Evolutionary conservation across 768 basidiomycete genomes (phyloP).

Genomic region (Pulveroboletus sp.): DNA sequence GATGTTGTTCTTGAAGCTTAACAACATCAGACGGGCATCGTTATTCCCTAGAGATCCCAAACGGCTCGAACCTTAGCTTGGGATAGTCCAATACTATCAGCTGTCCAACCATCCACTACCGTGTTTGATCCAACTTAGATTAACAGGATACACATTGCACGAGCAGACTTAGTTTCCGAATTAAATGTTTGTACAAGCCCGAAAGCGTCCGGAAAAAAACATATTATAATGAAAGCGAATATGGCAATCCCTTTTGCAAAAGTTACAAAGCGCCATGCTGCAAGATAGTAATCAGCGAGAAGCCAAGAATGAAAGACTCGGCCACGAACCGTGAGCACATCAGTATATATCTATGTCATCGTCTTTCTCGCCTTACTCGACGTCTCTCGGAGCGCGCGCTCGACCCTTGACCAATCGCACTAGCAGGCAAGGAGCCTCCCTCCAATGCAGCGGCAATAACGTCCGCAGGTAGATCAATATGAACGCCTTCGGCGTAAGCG

Average conservation of each 20-base stretch:
- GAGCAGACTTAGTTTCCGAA: constrained; percentile 24
- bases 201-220: constrained; percentile 24
- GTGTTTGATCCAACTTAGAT: constrained; percentile 9
- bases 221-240: constrained; percentile 22
- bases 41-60: constrained; percentile 98
- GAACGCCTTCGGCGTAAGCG: constrained; percentile 84
- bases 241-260: constrained; percentile 13
- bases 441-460: constrained; percentile 88
- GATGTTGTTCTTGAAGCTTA: constrained; percentile 96
- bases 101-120: neutral
- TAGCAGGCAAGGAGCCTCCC: constrained; percentile 60
- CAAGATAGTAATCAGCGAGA: constrained; percentile 3
- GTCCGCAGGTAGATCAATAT: constrained; percentile 89
- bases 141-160: constrained; percentile 16
- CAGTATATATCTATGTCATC: constrained; percentile 15
- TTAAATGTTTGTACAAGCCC: constrained; percentile 20
- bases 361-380: constrained; percentile 51
- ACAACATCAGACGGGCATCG: constrained; percentile 90
- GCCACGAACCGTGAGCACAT: constrained; percentile 11
- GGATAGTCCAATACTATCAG: neutral
- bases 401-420: constrained; percentile 49
- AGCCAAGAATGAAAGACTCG: neutral
- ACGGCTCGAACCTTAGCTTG: constrained; percentile 75
- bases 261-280: constrained; percentile 23
- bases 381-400: constrained; percentile 54